Evolutionary conservation across 176 grass and related monocot genomes (phyloP), one percentile per base, ranked within the genome.

Genomic region (Leersia perrieri): DNA sequence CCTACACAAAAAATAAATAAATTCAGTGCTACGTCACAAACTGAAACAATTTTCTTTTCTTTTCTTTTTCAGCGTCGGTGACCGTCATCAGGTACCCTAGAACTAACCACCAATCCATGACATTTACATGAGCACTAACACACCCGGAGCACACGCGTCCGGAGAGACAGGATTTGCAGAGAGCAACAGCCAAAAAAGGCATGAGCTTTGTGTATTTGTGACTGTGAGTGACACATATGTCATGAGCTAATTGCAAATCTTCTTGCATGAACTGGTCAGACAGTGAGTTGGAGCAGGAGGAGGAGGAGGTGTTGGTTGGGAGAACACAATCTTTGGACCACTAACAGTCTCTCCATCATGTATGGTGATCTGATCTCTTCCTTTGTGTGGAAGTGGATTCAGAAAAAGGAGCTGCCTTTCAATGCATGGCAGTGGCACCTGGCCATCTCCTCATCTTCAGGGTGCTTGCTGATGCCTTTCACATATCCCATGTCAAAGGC

Each of bases 91-190:
- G 33, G 79, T 25, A 72, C 80, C 5, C 28, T 51, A 72, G 70
- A 75, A 60, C 45, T 35, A 66, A 40, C 60, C 70, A 80, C 60
- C 25, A 5, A 74, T 60, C 49, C 87, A 84, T 41, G 82, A 53
- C 87, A 84, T 76, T 82, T 82, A 29, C 78, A 74, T 82, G 88
- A 73, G 92, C 92, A 87, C 83, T 81, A 91, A 81, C 85, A 47
- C 65, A 80, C 29, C 68, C 27, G 22, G 49, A 42, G 22, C 13
- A 84, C 80, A 85, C 83, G 83, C 88, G 85, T 88, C 83, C 63
- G 63, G 81, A 39, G 72, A 27, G 33, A 70, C 55, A 72, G 77
- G 72, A 70, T 18, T 61, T 34, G 80, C 80, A 67, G 75, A 31
- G 42, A 26, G 80, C 41, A 66, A 41, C 51, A 58, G 35, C 70